Base-by-base conservation (phyloP, 768 basidiomycete genomes). In the Mycena metata region DNA sequence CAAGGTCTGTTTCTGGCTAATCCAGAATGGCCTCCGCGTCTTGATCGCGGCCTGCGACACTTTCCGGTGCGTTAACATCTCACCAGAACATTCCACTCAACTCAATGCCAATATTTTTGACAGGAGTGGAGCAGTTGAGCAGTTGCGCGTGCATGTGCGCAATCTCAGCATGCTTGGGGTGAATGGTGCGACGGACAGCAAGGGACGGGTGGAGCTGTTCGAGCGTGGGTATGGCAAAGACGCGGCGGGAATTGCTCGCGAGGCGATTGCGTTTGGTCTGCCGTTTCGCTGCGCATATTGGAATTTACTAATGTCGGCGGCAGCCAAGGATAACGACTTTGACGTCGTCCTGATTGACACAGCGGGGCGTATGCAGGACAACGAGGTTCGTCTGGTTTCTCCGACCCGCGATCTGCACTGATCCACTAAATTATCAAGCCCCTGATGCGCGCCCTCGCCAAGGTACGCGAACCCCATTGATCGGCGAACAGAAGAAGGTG, bases 1-100 rank as follows among this genome's bases (percentile, higher is more conserved):
- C 47, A 99, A 99, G 83, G 97, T 99, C 56, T 96, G 96, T 80
- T 99, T 99, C 82, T 99, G 98, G 98, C 84, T 99, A 43, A 91
- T 99, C 60, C 98, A 99, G 80, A 99, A 99, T 75, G 91, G 93
- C 7, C 80, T 97, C 43, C 85, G 92, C 45, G 97, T 99, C 45
- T 84, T 99, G 71, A 99, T 99, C 73, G 98, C 98, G 47, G 98
- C 98, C 15, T 99, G 98, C 76, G 98, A 99, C 77, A 99, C 98
- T 9, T 99, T 99, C 84, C 84, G 97, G 89, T 91, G 74, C 45
- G 84, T n/a, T 80, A 54, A 56, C 8, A 58, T 39, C 36, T 64
- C 33, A 16, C n/a, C 23, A 55, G 42, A 33, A 11, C 39, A 23
- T 15, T 41, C 52, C 55, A 55, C 30, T 33, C 26, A 39, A 62